Evolutionary conservation across 805 yeast species (phyloP).

Genomic region (Ascoidea asiatica): DNA sequence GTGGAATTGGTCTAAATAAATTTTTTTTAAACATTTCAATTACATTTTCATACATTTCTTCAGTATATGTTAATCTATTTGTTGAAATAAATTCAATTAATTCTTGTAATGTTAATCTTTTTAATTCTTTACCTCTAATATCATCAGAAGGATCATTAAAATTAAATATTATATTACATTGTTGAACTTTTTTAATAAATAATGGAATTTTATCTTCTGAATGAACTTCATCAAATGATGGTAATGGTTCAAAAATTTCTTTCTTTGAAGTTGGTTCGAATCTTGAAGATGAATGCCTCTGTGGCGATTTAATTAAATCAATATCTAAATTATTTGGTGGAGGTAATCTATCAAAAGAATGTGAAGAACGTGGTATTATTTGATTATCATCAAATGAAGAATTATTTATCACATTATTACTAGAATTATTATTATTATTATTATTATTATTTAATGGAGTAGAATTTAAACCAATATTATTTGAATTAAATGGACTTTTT

Average conservation of each 20-base stretch:
- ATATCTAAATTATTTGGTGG: background rate
- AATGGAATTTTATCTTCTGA: conserved; percentile 69
- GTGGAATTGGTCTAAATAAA: conserved; percentile 92
- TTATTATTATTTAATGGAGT: background rate
- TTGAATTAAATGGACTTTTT: background rate
- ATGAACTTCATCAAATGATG: conserved; percentile 81
- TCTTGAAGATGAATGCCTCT: conserved; percentile 83
- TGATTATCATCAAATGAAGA: background rate
- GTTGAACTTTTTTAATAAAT: conserved; percentile 81
- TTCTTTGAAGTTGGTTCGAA: conserved; percentile 67
- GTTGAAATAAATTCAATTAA: conserved; percentile 77
- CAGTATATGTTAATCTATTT: conserved; percentile 75
- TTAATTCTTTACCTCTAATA: conserved; percentile 84
- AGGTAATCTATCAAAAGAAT: conserved; percentile 32
- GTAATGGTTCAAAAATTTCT: conserved; percentile 58
- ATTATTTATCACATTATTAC: background rate
- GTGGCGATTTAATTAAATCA: conserved; percentile 22
- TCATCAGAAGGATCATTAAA: conserved; percentile 89
- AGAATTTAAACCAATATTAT: background rate
- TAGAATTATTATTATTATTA: background rate
- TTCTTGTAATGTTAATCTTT: conserved; percentile 77
- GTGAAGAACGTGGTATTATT: conserved; percentile 28
- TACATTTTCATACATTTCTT: conserved; percentile 79
- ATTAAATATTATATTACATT: conserved; percentile 89
- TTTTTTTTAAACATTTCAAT: conserved; percentile 82